Conservation (phyloP, 495 filamentous ascomycete species). For the Xeromyces bisporus region DNA sequence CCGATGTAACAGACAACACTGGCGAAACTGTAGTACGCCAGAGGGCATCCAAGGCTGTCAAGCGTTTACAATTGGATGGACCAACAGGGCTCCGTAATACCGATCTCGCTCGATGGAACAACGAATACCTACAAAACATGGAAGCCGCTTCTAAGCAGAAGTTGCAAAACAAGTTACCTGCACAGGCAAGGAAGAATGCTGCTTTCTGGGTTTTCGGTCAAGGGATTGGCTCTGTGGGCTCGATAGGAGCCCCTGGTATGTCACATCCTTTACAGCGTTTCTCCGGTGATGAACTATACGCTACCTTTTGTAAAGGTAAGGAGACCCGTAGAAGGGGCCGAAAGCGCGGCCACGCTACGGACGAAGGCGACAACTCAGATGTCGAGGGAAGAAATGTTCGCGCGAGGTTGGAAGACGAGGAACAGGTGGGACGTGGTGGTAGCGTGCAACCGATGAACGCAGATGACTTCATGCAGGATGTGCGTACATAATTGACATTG, state of each 20-base stretch:
- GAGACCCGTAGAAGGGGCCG: constrained; percentile 6
- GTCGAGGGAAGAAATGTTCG: constrained; percentile 29
- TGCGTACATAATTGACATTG: constrained; percentile 1
- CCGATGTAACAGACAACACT: too few species aligned
- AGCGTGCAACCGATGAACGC: constrained; percentile 2
- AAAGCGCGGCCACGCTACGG: constrained; percentile 25
- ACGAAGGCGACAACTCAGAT: constrained; percentile 17
- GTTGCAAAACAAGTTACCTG: constrained; percentile 16
- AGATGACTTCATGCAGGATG: constrained; percentile 4
- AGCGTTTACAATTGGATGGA: constrained; percentile 10
- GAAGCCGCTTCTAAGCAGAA: constrained; percentile 27
- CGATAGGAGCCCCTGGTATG: constrained; percentile 23
- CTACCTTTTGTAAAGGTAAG: constrained; percentile 23
- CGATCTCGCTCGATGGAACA: constrained; percentile 40
- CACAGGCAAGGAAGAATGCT: constrained; percentile 38
- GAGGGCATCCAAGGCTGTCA: constrained; percentile 8
- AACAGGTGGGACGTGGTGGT: constrained; percentile 19
- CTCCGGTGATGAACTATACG: constrained; percentile 35
- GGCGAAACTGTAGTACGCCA: constrained; percentile 8
- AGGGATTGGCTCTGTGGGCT: constrained; percentile 41
- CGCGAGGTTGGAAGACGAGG: constrained; percentile 18
- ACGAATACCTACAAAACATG: constrained; percentile 41
- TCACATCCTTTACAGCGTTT: constrained; percentile 34
- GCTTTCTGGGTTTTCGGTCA: constrained; percentile 33
- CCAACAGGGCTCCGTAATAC: constrained; percentile 29